phyloP scores from a whole-genome alignment of 2,329 filamentous ascomycete genomes.

The Trichoderma sp. region DNA sequence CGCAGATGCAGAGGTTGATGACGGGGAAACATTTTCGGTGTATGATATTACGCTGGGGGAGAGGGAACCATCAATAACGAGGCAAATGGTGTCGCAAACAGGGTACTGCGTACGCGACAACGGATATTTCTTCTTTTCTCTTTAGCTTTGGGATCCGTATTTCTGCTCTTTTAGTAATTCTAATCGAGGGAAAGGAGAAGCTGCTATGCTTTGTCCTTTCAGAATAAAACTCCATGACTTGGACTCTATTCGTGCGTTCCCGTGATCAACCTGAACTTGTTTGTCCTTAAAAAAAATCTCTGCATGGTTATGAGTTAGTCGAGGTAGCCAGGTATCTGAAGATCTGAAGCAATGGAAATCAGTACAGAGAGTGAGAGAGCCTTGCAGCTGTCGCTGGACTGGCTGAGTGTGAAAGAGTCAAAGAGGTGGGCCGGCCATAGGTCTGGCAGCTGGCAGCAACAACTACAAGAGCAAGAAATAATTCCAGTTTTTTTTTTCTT shows the following conservation, averaged over 20 bases:
- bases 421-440: neutral
- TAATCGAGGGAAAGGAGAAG: neutral
- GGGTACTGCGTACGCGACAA: conserved; percentile 9
- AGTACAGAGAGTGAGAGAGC: neutral
- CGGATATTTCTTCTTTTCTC: neutral
- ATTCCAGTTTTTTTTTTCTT: neutral
- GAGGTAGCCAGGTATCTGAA: neutral
- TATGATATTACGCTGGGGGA: conserved; percentile 10
- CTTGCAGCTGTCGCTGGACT: neutral
- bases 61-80: neutral
- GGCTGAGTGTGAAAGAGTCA: too few relatives aligned
- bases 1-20: neutral
- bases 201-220: neutral
- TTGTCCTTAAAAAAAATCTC: neutral
- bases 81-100: conserved; percentile 1
- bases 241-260: neutral
- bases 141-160: neutral
- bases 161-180: conserved; percentile 11
- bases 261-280: neutral
- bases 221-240: neutral
- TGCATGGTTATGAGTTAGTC: neutral
- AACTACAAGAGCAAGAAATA: too few relatives aligned
- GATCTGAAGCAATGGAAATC: neutral
- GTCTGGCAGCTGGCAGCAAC: neutral
- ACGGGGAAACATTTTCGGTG: conserved; percentile 3